Conservation (phyloP, 2,329 filamentous ascomycete species). For the Pseudogymnoascus sp. region DNA sequence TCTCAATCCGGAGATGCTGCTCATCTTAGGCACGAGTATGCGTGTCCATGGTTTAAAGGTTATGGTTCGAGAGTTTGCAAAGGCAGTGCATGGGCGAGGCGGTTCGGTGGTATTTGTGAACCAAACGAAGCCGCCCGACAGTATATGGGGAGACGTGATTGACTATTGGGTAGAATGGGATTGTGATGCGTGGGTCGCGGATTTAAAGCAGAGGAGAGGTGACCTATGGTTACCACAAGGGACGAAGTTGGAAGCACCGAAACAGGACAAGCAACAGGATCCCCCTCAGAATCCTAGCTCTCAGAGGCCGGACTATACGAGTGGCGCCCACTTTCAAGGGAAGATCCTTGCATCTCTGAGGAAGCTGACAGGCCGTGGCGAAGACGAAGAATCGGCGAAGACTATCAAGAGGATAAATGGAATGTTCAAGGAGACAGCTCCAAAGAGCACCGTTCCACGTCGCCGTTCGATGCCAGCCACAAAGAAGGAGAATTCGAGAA, state of each 20-base stretch:
- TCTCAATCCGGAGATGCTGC: constrained; percentile 55
- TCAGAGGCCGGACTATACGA: background rate
- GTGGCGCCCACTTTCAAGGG: background rate
- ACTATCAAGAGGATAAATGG: background rate
- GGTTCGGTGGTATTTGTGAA: constrained; percentile 68
- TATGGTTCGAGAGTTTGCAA: constrained; percentile 63
- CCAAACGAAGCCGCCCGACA: constrained; percentile 62
- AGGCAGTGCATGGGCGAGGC: constrained; percentile 55
- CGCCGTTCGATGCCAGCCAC: background rate
- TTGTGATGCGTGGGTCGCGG: constrained; percentile 63
- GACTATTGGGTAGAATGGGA: constrained; percentile 71
- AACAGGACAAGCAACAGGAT: constrained; percentile 11
- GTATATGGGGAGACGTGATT: constrained; percentile 63
- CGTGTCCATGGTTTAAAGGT: constrained; percentile 64
- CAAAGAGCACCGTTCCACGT: background rate
- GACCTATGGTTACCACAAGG: constrained; percentile 27
- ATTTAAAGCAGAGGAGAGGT: constrained; percentile 35
- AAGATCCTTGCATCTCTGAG: background rate
- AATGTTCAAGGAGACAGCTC: background rate
- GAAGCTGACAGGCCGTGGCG: background rate
- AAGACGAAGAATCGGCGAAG: constrained; percentile 3
- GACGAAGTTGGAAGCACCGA: constrained; percentile 10
- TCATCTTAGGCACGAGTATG: constrained; percentile 64
- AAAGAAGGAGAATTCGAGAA: background rate
- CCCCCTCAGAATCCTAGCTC: background rate